phyloP scores from a whole-genome alignment of 768 basidiomycete species.

The Arthromyces matolae region DNA sequence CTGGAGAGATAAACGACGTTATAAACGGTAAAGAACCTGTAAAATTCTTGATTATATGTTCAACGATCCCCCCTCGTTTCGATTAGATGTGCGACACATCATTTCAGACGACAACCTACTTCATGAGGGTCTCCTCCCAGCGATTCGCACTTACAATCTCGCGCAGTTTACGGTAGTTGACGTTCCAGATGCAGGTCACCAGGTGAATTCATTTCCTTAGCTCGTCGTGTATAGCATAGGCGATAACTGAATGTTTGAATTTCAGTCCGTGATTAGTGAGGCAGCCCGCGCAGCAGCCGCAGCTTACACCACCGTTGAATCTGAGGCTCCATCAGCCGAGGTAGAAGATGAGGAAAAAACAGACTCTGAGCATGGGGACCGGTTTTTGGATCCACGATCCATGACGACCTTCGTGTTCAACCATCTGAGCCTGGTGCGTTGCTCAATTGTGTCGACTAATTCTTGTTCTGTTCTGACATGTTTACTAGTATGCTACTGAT shows the following conservation, averaged over 20 bases:
- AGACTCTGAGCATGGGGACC: slow-evolving; percentile 45
- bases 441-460: not conserved
- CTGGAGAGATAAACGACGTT: slow-evolving; percentile 96
- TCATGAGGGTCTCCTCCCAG: slow-evolving; percentile 72
- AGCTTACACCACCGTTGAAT: slow-evolving; percentile 2
- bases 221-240: not conserved
- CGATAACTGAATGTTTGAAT: slow-evolving; percentile 7
- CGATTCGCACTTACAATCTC: slow-evolving; percentile 80
- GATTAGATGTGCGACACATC: slow-evolving; percentile 83
- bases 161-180: slow-evolving; percentile 86
- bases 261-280: slow-evolving; percentile 78
- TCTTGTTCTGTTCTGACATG: too few species aligned
- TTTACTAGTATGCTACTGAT: slow-evolving; percentile 72
- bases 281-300: slow-evolving; percentile 48
- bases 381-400: slow-evolving; percentile 83
- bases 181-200: slow-evolving; percentile 71
- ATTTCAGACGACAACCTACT: slow-evolving; percentile 84
- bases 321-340: not conserved
- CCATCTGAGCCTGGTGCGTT: slow-evolving; percentile 74
- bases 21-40: too few species aligned
- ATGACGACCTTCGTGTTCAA: slow-evolving; percentile 80
- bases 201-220: slow-evolving; percentile 45
- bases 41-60: slow-evolving; percentile 10
- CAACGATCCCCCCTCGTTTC: not conserved
- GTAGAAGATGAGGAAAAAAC: not conserved